A percentile compares a stretch with the other conserved stretches of the same genome.
phyloP scores from a whole-genome alignment of 306 rosid genomes.

The Carpinus viminea region DNA sequence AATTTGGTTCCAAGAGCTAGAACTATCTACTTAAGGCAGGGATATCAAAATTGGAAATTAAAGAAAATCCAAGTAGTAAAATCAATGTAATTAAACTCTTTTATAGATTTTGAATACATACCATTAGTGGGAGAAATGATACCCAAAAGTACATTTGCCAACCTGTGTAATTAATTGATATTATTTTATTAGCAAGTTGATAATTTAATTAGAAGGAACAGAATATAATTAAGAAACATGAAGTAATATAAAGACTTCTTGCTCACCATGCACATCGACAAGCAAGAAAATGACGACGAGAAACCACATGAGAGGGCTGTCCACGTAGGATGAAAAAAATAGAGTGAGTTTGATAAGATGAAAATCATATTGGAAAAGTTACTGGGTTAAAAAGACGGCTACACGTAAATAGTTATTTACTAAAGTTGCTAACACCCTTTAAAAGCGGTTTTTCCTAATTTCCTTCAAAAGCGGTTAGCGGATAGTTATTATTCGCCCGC shows the following conservation, averaged over 20 bases:
- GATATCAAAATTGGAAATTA: background rate
- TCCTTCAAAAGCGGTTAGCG: too few species aligned
- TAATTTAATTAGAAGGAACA: background rate
- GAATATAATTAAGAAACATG: background rate
- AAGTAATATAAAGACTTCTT: background rate
- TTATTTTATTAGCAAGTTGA: background rate
- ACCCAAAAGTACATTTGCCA: slow-evolving; percentile 62
- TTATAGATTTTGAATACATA: slow-evolving; percentile 26
- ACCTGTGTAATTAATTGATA: slow-evolving; percentile 33
- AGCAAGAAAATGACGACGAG: slow-evolving; percentile 55
- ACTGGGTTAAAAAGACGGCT: too few species aligned
- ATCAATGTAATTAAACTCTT: background rate
- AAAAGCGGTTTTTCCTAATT: too few species aligned
- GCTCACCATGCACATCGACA: slow-evolving; percentile 54
- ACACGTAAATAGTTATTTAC: too few species aligned
- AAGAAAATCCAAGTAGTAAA: background rate
- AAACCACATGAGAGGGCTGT: slow-evolving; percentile 64
- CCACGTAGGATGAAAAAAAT: background rate
- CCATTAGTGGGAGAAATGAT: slow-evolving; percentile 54
- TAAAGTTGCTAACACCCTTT: too few species aligned
- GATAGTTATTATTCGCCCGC: too few species aligned
- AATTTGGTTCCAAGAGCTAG: slow-evolving; percentile 54
- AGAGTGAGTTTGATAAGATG: background rate
- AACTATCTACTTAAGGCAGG: slow-evolving; percentile 34
- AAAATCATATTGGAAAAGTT: too few species aligned